A percentile compares a stretch with the other conserved stretches of the same genome.
Conservation (phyloP, 2,329 filamentous ascomycete genomes). For the Pseudogymnoascus sp. region DNA sequence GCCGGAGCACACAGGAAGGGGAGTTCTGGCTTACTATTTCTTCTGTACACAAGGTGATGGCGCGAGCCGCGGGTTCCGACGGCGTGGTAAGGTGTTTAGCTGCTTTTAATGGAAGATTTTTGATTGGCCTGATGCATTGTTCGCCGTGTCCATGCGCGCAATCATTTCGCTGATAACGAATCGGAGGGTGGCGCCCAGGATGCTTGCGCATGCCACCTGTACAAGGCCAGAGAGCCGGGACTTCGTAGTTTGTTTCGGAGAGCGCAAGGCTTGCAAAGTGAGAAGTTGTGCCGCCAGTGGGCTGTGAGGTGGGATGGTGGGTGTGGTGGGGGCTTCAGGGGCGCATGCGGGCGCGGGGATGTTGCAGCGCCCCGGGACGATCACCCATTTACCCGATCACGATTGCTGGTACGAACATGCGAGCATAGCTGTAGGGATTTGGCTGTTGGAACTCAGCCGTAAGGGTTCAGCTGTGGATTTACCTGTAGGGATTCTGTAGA, state of each 20-base stretch:
- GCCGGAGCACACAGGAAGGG: not conserved
- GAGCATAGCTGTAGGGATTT: not conserved
- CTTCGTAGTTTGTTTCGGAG: not conserved
- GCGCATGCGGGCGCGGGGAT: constrained; percentile 1
- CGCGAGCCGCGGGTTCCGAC: constrained; percentile 1
- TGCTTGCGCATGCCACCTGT: not conserved
- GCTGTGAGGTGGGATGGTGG: not conserved
- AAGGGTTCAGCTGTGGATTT: not conserved
- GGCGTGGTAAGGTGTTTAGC: not conserved
- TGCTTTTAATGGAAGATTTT: not conserved
- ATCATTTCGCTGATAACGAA: not conserved
- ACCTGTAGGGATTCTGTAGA: not conserved
- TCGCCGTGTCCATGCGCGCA: not conserved
- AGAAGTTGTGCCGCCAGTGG: not conserved
- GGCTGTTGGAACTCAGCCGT: not conserved
- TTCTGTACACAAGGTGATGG: not conserved
- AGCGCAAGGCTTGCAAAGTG: not conserved
- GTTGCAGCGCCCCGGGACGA: not conserved
- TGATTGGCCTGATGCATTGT: not conserved
- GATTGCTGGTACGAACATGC: not conserved
- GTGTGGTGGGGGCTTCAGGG: not conserved
- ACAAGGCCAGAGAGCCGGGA: not conserved
- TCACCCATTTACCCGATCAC: constrained; percentile 3
- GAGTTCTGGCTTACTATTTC: not conserved
- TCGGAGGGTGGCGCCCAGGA: not conserved